These are phyloP conservation scores for Aspergillus hiratsukae DNA, from an alignment of 2,329 filamentous ascomycete genomes.

Conservation along the genomic window DNA sequence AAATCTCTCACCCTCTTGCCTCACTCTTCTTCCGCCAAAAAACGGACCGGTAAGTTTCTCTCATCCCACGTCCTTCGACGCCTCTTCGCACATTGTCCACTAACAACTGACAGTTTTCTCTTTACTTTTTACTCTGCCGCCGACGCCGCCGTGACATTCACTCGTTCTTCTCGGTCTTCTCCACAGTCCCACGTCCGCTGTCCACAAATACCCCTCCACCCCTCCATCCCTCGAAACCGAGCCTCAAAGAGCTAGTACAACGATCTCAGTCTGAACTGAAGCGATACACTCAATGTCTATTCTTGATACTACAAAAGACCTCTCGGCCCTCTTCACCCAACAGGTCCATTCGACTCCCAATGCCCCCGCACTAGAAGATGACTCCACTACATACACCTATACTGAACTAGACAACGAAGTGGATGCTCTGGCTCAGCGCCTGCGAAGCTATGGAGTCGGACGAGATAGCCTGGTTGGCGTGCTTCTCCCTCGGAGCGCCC, in stretches of 20 bases:
- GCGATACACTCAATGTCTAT: slow-evolving; percentile 50
- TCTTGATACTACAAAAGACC: slow-evolving; percentile 67
- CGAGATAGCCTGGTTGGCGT: slow-evolving; percentile 72
- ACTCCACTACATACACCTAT: slow-evolving; percentile 64
- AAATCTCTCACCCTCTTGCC: background rate
- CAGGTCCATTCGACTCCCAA: slow-evolving; percentile 67
- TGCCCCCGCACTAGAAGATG: slow-evolving; percentile 68
- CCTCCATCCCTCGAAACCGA: background rate
- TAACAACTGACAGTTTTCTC: background rate
- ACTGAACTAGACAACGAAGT: slow-evolving; percentile 66
- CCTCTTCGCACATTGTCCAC: background rate
- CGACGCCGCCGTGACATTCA: background rate
- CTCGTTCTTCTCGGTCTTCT: background rate
- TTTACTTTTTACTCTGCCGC: background rate
- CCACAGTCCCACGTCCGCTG: background rate
- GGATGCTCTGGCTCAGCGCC: slow-evolving; percentile 57
- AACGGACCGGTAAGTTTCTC: background rate
- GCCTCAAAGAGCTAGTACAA: background rate
- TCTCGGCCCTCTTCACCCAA: slow-evolving; percentile 65
- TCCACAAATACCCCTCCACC: background rate
- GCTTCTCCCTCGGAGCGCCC: slow-evolving; percentile 67
- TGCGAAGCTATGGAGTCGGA: slow-evolving; percentile 64
- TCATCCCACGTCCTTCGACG: background rate
- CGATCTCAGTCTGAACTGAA: background rate
- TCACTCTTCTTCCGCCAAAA: background rate